These are phyloP conservation scores for Periconia sp. DNA, from an alignment of 2,329 filamentous ascomycete species.

Conservation along the genomic window DNA sequence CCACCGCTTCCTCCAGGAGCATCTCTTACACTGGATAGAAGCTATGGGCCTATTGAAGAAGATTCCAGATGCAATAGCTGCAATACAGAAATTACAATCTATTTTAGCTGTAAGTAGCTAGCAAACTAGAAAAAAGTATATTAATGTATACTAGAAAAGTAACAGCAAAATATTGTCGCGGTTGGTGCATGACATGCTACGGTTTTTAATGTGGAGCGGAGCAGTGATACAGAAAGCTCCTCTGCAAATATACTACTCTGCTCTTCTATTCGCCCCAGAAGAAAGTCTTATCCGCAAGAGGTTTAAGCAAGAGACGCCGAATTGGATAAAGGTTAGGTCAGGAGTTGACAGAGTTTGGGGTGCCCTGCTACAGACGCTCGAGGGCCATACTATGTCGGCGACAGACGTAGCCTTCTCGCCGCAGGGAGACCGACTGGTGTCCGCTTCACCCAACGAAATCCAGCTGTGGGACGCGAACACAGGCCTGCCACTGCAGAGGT, in stretches of 20 bases:
- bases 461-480: slow-evolving; percentile 2
- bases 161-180: neutral
- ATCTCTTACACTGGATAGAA: slow-evolving; percentile 14
- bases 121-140: neutral
- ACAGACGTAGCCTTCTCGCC: neutral
- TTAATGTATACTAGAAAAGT: neutral
- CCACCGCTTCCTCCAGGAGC: slow-evolving; percentile 14
- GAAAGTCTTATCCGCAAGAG: slow-evolving; percentile 1
- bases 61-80: slow-evolving; percentile 15
- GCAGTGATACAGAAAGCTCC: neutral
- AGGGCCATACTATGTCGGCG: neutral
- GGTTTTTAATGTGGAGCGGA: neutral
- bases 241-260: slow-evolving; percentile 2
- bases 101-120: slow-evolving; percentile 10
- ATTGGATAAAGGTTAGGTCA: neutral
- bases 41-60: slow-evolving; percentile 15
- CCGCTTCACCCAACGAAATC: slow-evolving; percentile 11
- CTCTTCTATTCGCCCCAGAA: slow-evolving; percentile 6
- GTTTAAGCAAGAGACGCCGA: neutral
- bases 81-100: slow-evolving; percentile 15
- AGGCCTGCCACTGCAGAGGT: slow-evolving; percentile 23
- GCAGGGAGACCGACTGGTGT: neutral
- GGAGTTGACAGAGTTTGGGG: neutral
- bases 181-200: neutral
- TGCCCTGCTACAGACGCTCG: neutral